These are phyloP conservation scores for Jacaranda copaia DNA, from an alignment of 257 asterid genomes.

Conservation along the genomic window DNA sequence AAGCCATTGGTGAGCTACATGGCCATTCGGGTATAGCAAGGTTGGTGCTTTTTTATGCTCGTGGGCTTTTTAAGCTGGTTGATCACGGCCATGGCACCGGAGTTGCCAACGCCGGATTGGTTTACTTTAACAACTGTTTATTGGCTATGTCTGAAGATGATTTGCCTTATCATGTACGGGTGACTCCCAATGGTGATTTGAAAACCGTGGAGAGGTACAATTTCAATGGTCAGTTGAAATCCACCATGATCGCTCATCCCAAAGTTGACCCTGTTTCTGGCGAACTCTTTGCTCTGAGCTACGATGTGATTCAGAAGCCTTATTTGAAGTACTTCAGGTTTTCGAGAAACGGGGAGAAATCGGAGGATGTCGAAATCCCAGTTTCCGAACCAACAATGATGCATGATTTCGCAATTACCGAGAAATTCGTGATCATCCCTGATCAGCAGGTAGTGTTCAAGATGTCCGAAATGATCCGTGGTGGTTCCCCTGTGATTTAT, in stretches of 20 bases:
- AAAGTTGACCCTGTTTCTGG: slow-evolving; percentile 88
- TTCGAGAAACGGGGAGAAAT: slow-evolving; percentile 64
- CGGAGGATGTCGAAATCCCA: slow-evolving; percentile 80
- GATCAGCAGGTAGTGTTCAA: slow-evolving; percentile 93
- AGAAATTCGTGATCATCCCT: slow-evolving; percentile 71
- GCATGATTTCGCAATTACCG: slow-evolving; percentile 90
- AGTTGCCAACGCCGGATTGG: slow-evolving; percentile 90
- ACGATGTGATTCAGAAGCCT: slow-evolving; percentile 84
- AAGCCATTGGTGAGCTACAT: slow-evolving; percentile 90
- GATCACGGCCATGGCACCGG: slow-evolving; percentile 81
- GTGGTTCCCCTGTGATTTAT: slow-evolving; percentile 88
- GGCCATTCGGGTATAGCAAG: slow-evolving; percentile 91
- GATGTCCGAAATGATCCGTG: slow-evolving; percentile 81
- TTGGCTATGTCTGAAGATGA: slow-evolving; percentile 96
- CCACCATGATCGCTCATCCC: slow-evolving; percentile 96
- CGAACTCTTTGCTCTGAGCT: slow-evolving; percentile 84
- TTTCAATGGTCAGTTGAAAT: slow-evolving; percentile 62
- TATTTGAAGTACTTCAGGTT: slow-evolving; percentile 74
- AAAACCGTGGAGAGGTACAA: slow-evolving; percentile 65
- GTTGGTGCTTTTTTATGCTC: slow-evolving; percentile 75
- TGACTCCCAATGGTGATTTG: slow-evolving; percentile 68
- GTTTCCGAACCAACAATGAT: slow-evolving; percentile 88
- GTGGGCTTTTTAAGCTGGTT: slow-evolving; percentile 73
- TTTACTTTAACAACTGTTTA: slow-evolving; percentile 72
- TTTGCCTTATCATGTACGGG: slow-evolving; percentile 77